These are phyloP conservation scores for Fusarium sp. DNA, from an alignment of 2,329 filamentous ascomycete species.

Conservation along the genomic window DNA sequence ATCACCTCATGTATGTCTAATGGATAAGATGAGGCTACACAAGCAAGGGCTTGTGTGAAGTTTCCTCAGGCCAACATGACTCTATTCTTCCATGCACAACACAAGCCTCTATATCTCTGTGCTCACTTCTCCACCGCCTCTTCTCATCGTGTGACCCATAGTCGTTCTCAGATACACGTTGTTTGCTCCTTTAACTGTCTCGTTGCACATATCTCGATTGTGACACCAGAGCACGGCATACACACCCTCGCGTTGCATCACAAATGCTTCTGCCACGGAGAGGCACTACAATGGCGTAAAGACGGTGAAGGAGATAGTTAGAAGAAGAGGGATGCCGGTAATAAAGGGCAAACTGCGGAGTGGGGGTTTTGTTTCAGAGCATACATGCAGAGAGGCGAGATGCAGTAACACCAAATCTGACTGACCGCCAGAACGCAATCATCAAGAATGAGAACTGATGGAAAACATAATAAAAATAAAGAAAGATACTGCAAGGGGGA, in stretches of 20 bases:
- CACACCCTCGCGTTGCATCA: conserved; percentile 15
- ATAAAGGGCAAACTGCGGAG: conserved; percentile 5
- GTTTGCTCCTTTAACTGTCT: not conserved
- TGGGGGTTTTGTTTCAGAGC: conserved; percentile 32
- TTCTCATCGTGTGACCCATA: conserved; percentile 1
- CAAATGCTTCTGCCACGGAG: conserved; percentile 18
- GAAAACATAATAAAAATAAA: not conserved
- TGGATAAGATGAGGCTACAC: conserved; percentile 8
- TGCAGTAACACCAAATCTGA: conserved; percentile 33
- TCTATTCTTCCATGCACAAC: not conserved
- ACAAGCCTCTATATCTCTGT: not conserved
- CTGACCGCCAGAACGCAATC: conserved; percentile 27
- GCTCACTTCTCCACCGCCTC: conserved; percentile 32
- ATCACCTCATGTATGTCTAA: conserved; percentile 21
- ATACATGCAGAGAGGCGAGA: conserved; percentile 35
- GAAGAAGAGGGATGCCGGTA: not conserved
- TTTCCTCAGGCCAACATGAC: not conserved
- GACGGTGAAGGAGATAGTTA: conserved; percentile 28
- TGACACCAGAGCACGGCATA: conserved; percentile 39
- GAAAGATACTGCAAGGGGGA: conserved; percentile 21
- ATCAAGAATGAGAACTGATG: not conserved
- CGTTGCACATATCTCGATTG: conserved; percentile 48
- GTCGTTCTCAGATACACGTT: conserved; percentile 17
- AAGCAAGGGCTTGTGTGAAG: conserved; percentile 17
- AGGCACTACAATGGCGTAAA: conserved; percentile 28